Base-by-base conservation (phyloP, 2,329 filamentous ascomycete species). In the Trichoderma asperellum region DNA sequence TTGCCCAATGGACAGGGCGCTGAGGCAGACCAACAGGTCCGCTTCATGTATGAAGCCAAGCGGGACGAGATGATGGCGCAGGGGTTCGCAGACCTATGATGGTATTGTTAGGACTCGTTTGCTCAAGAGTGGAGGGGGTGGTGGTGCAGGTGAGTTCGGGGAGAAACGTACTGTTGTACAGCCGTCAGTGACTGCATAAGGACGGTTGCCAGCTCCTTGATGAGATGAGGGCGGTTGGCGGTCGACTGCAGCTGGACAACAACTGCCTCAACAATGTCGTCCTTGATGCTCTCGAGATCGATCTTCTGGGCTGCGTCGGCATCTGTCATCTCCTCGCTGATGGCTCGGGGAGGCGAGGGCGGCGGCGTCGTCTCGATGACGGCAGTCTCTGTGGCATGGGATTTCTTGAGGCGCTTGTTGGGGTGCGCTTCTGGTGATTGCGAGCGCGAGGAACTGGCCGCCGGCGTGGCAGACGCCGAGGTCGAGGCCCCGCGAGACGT, bases 1-100 rank as follows among this genome's bases (percentile, higher is more conserved):
- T 98, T 98, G 63, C 92, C 93, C 68, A 98, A 83, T 4, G 96
- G 95, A 80, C 96, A 98, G 65, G 92, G 93, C 62, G 91, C 86
- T 63, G 90, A 82, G 8, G 91, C 88, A 34, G 89, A 92, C 94
- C 92, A 93, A 73, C 88, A 92, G 67, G 92, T 82, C 73, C 96
- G 92, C 83, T 97, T 96, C 76, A 97, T 86, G 81, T 96, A 99
- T 40, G 92, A 89, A 52, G 94, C 91, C 63, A 99, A 85, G 75
- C 96, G 91, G 56, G 96, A 97, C 2, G 94, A 97, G 74, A 99
- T 94, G 75, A 99, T 93, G 69, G 96, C 95, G 76, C 92, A 93
- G 68, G 94, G 95, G 78, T 98, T 98, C 64, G 95, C 94, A 73
- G 96, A 98, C 81, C 96, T 98, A 78, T 68, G 73, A 75, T 73